phyloP scores from a whole-genome alignment of 2,329 filamentous ascomycete genomes.

The Zopfia rhizophila region DNA sequence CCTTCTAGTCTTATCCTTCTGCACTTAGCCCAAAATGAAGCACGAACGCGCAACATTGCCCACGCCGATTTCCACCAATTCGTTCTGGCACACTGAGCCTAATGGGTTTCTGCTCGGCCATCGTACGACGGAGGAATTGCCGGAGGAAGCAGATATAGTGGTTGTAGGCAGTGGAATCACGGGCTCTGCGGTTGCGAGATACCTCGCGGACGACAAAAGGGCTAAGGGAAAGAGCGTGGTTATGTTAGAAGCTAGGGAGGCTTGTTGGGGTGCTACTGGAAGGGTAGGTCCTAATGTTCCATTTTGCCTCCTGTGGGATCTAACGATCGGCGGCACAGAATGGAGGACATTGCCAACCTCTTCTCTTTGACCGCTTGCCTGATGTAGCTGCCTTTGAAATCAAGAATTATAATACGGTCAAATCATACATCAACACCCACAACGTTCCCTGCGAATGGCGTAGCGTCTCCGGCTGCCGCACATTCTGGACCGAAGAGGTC shows the following conservation, averaged over 20 bases:
- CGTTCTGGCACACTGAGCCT: conserved; percentile 79
- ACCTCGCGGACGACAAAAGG: conserved; percentile 61
- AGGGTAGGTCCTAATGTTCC: conserved; percentile 63
- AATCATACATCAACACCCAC: conserved; percentile 66
- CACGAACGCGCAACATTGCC: conserved; percentile 62
- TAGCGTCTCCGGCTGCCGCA: conserved; percentile 70
- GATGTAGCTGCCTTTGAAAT: conserved; percentile 78
- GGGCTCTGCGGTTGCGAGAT: conserved; percentile 75
- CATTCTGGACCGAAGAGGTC: conserved; percentile 67
- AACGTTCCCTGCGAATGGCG: conserved; percentile 77
- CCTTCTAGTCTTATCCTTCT: no score
- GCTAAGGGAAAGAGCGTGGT: conserved; percentile 66
- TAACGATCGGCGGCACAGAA: conserved; percentile 46
- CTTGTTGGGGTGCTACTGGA: conserved; percentile 86
- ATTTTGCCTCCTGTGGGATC: not conserved
- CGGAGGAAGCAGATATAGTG: conserved; percentile 72
- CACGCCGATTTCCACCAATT: conserved; percentile 67
- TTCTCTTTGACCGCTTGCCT: conserved; percentile 69
- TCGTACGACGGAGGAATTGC: conserved; percentile 72
- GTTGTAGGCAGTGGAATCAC: conserved; percentile 81
- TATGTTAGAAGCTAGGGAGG: conserved; percentile 81
- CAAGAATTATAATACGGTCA: conserved; percentile 71
- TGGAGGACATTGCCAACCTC: conserved; percentile 76
- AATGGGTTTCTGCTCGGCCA: conserved; percentile 73
- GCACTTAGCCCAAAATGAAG: conserved; percentile 44